A percentile compares a stretch with the other conserved stretches of the same genome.
These are phyloP conservation scores for Lotmaria passim DNA, from an alignment of 208 protist species.

Conservation along the genomic window DNA sequence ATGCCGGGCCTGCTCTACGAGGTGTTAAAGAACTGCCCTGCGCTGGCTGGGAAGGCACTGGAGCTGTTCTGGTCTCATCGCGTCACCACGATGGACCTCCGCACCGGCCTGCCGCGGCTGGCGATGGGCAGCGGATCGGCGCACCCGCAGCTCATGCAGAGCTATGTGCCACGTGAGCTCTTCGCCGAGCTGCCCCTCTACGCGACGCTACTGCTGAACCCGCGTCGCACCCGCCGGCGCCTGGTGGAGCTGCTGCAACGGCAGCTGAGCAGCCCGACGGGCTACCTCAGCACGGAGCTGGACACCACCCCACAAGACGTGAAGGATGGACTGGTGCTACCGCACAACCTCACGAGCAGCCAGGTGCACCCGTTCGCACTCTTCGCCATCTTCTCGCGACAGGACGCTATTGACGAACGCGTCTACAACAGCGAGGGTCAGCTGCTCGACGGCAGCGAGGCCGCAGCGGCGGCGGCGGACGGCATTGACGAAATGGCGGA, in stretches of 20 bases:
- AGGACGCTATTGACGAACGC: slow-evolving; percentile 62
- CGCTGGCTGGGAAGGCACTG: slow-evolving; percentile 67
- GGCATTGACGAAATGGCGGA: neutral
- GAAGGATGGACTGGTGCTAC: slow-evolving; percentile 62
- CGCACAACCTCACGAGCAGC: slow-evolving; percentile 70
- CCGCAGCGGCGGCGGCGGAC: neutral
- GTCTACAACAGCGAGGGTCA: slow-evolving; percentile 31
- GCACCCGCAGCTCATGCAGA: slow-evolving; percentile 49
- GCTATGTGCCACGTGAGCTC: slow-evolving; percentile 70
- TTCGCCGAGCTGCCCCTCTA: slow-evolving; percentile 81
- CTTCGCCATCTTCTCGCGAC: slow-evolving; percentile 78
- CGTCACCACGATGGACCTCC: slow-evolving; percentile 58
- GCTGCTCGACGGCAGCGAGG: slow-evolving; percentile 34
- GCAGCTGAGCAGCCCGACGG: slow-evolving; percentile 79
- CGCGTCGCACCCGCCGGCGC: slow-evolving; percentile 62
- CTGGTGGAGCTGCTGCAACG: slow-evolving; percentile 83
- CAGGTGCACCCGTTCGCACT: slow-evolving; percentile 87
- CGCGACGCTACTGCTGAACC: slow-evolving; percentile 65
- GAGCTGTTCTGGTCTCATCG: slow-evolving; percentile 72
- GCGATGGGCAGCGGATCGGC: slow-evolving; percentile 52
- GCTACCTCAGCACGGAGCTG: slow-evolving; percentile 72
- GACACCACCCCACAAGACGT: slow-evolving; percentile 74
- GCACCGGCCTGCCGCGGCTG: slow-evolving; percentile 41
- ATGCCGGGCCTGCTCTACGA: slow-evolving; percentile 85
- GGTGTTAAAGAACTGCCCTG: slow-evolving; percentile 79